Conservation (phyloP, 768 basidiomycete species). For the Sporobolomyces phaffii region DNA sequence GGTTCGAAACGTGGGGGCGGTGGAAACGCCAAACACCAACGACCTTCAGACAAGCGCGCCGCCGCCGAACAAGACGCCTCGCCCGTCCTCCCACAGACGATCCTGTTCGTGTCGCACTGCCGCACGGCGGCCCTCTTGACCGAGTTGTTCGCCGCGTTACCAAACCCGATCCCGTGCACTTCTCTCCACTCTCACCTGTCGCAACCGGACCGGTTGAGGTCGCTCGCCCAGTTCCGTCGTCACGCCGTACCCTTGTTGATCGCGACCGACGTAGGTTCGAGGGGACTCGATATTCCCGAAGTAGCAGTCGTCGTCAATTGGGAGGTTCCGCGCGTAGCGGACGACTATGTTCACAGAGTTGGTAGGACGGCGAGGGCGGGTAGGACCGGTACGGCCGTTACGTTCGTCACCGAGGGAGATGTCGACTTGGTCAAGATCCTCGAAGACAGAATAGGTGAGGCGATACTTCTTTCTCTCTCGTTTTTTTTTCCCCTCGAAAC, state of each 20-base stretch:
- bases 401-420: conserved; percentile 90
- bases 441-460: conserved; percentile 77
- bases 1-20: background rate
- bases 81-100: conserved; percentile 80
- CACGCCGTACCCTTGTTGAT: conserved; percentile 82
- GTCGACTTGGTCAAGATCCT: conserved; percentile 74
- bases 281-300: conserved; percentile 92
- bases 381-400: conserved; percentile 78
- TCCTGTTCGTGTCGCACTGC: conserved; percentile 81
- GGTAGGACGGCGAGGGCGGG: conserved; percentile 95
- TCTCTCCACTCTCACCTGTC: conserved; percentile 88
- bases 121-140: conserved; percentile 87
- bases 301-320: conserved; percentile 95
- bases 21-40: too few relatives aligned
- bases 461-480: too few relatives aligned
- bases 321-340: conserved; percentile 76
- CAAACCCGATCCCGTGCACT: conserved; percentile 72
- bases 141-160: conserved; percentile 54
- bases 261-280: conserved; percentile 89
- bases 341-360: conserved; percentile 94
- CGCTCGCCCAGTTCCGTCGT: conserved; percentile 78
- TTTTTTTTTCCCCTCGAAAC: too few relatives aligned
- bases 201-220: conserved; percentile 78
- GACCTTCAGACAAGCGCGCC: conserved; percentile 41
- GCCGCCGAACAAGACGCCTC: conserved; percentile 52